Conservation (phyloP, 2,329 filamentous ascomycete species). For the Coniella vitis region DNA sequence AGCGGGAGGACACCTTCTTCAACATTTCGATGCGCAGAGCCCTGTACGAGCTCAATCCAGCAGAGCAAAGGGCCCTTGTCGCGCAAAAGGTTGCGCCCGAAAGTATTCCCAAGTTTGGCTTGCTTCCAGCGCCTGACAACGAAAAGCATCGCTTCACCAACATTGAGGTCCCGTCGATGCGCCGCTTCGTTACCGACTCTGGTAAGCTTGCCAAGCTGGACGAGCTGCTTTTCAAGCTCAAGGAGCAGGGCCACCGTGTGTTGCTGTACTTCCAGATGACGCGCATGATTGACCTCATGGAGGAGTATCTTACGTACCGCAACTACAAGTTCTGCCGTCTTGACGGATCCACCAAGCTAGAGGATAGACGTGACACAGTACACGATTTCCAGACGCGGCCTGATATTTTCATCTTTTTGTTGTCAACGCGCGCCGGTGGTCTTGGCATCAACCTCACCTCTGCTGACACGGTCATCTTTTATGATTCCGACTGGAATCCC, state of each 20-base stretch:
- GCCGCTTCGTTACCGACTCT: constrained; percentile 92
- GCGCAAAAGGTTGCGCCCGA: constrained; percentile 61
- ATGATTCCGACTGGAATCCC: constrained; percentile 98
- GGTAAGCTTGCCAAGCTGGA: constrained; percentile 93
- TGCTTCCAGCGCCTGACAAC: constrained; percentile 73
- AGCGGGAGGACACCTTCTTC: constrained; percentile 72
- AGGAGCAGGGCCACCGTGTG: constrained; percentile 87
- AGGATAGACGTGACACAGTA: constrained; percentile 93
- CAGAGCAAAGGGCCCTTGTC: constrained; percentile 70
- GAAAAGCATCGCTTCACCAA: constrained; percentile 81
- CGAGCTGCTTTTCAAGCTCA: constrained; percentile 78
- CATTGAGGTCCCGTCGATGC: constrained; percentile 92
- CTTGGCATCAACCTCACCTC: constrained; percentile 95
- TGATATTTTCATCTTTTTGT: constrained; percentile 93
- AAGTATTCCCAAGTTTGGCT: constrained; percentile 53
- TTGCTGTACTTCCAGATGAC: constrained; percentile 99
- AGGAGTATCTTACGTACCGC: constrained; percentile 96
- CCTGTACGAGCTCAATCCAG: constrained; percentile 58
- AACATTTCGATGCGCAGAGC: constrained; percentile 67
- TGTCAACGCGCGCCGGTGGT: constrained; percentile 94
- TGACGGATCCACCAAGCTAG: constrained; percentile 93
- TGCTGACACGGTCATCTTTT: constrained; percentile 98
- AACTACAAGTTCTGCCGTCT: constrained; percentile 98
- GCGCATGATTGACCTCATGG: constrained; percentile 98
- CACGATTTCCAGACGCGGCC: constrained; percentile 91